phyloP scores from a whole-genome alignment of 257 asterid species.

The Scutellaria barbata region DNA sequence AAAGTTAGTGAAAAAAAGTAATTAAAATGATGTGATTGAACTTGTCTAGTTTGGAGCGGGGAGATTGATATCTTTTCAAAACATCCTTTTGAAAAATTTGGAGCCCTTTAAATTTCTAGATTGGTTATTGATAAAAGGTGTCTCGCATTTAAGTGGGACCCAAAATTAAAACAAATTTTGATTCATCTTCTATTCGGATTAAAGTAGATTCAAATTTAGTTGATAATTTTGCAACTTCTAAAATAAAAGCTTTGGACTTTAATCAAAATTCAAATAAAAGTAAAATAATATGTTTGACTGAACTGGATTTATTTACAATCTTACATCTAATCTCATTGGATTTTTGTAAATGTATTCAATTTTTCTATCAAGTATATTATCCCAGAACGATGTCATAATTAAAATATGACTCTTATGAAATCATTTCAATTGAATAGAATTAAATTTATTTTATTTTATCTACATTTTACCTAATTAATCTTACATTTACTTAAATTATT shows the following conservation, averaged over 20 bases:
- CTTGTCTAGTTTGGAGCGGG: slow-evolving; percentile 27
- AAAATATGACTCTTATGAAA: no score
- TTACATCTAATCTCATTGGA: background rate
- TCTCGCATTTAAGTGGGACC: background rate
- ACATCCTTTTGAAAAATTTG: slow-evolving; percentile 9
- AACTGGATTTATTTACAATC: background rate
- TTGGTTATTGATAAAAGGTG: slow-evolving; percentile 14
- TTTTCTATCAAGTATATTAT: no score
- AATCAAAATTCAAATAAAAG: background rate
- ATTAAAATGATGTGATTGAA: slow-evolving; percentile 25
- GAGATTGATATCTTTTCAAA: background rate
- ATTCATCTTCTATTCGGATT: background rate
- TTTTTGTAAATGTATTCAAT: no score
- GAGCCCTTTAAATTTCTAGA: slow-evolving; percentile 9
- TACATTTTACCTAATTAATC: no score
- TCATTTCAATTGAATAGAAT: no score
- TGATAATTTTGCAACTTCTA: background rate
- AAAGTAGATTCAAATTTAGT: background rate
- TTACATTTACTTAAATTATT: no score
- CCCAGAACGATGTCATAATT: no score
- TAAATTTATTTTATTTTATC: no score
- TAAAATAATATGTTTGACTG: background rate
- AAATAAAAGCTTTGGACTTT: background rate
- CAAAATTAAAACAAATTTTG: background rate
- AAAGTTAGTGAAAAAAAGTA: no score